Evolutionary conservation across 2,329 filamentous ascomycete genomes (phyloP).

Genomic region (Pseudocercospora vitis): DNA sequence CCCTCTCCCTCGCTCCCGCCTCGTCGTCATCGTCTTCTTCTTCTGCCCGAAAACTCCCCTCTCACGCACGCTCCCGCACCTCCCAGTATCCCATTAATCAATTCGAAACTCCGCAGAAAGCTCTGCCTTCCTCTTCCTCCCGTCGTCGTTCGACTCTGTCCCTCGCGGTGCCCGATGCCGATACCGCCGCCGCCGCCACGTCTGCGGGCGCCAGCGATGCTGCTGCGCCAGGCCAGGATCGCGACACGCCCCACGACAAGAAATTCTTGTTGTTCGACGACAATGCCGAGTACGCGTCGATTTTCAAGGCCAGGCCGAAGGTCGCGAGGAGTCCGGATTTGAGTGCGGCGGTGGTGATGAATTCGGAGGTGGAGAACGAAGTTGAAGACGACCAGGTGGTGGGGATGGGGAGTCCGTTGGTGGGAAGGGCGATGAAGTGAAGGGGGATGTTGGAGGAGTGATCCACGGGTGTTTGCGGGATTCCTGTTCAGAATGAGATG

Average conservation of each 20-base stretch:
- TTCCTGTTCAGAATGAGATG: too few species aligned
- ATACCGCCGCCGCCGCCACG: too few species aligned
- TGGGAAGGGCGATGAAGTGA: too few species aligned
- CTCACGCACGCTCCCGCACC: conserved; percentile 38
- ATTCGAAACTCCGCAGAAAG: conserved; percentile 54
- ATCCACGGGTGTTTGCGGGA: too few species aligned
- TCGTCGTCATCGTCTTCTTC: too few species aligned
- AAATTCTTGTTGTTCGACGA: conserved; percentile 69
- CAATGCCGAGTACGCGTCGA: conserved; percentile 73
- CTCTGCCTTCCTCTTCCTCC: too few species aligned
- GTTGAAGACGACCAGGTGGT: conserved; percentile 8
- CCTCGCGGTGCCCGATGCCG: too few species aligned
- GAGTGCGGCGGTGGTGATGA: conserved; percentile 11
- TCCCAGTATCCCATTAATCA: conserved; percentile 55
- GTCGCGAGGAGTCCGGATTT: conserved; percentile 69
- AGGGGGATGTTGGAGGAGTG: too few species aligned
- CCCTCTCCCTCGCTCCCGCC: conserved; percentile 67
- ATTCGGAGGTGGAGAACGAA: conserved; percentile 10
- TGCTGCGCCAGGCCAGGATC: background rate
- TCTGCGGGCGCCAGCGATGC: background rate
- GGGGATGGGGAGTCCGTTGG: conserved; percentile 14
- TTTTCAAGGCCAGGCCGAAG: conserved; percentile 82
- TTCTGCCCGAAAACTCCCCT: conserved; percentile 27
- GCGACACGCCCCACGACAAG: conserved; percentile 59
- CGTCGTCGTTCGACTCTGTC: conserved; percentile 22